Base-by-base conservation (phyloP, 208 protist species). In the Novymonas esmeraldas region DNA sequence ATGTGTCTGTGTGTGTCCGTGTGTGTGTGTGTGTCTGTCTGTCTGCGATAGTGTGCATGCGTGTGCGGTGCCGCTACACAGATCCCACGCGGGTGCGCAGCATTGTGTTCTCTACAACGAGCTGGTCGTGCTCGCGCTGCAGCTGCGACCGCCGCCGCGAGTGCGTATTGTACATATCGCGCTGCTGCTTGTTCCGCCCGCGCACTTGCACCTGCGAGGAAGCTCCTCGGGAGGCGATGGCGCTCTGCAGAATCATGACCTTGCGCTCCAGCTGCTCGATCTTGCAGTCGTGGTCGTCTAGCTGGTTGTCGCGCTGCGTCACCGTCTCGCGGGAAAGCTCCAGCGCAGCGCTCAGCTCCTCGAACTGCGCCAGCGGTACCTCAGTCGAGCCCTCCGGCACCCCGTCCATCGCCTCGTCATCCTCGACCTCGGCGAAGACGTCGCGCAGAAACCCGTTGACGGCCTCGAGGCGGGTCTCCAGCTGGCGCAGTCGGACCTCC, bases 231-330 rank as follows among this genome's bases (percentile, higher is more conserved):
- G 90, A 93, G 11, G 78, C 69, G 46, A 93, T 85, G 7, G 87
- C 90, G 56, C 72, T 83, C 65, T 88, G 81, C 36, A 95, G 62
- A 57, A 95, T 81, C 22, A 65, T 16, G 16, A 90, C 74, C 71
- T 93, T 95, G 13, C 65, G 61, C 62, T 92, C 86, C 51, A 93
- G 70, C 64, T 88, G 76, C 74, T 95, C 87, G 6, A 95, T 72
- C 49, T 82, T 81, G 14, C 77, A 76, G 70, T 95, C 90, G 70
- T 87, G 72, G 36, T 68, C 68, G 33, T 87, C 80, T 13, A 95
- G 76, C 74, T 91, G 85, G 34, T 76, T 58, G 42, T 95, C 87
- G 44, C 87, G 87, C 49, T 92, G 76, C 28, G 77, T 38, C 11
- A 92, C 71, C 11, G 79, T 90, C 39, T 87, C 75, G 18, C 85